phyloP scores from a whole-genome alignment of 208 protist genomes.

The Trichomonas gallinae region DNA sequence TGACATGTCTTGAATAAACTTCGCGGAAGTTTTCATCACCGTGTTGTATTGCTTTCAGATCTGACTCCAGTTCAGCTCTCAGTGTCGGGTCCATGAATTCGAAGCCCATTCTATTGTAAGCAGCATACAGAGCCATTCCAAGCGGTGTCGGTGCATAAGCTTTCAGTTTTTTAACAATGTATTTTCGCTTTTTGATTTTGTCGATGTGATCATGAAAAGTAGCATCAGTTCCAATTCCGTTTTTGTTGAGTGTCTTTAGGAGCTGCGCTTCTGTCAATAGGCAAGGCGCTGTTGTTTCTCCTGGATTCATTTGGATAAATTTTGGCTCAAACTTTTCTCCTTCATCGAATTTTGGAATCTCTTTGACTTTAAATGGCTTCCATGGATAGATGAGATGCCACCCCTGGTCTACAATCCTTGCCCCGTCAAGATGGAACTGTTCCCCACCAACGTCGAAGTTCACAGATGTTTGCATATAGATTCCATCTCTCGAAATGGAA shows the following conservation, averaged over 20 bases:
- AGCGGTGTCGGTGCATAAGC: conserved; percentile 70
- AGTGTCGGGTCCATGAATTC: conserved; percentile 14
- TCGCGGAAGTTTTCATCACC: neutral
- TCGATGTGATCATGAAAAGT: conserved; percentile 94
- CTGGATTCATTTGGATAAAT: conserved; percentile 56
- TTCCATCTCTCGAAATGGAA: conserved; percentile 65
- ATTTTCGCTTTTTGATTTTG: conserved; percentile 63
- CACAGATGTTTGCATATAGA: conserved; percentile 44
- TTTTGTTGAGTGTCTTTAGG: conserved; percentile 79
- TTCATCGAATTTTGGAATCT: conserved; percentile 67
- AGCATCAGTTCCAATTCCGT: conserved; percentile 94
- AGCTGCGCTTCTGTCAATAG: conserved; percentile 88
- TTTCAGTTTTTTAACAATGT: conserved; percentile 25
- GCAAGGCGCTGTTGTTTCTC: conserved; percentile 51
- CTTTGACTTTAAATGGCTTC: conserved; percentile 59
- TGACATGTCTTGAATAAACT: neutral
- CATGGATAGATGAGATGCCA: conserved; percentile 78
- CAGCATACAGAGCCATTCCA: conserved; percentile 75
- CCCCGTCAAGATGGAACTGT: conserved; percentile 39
- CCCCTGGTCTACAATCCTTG: conserved; percentile 51
- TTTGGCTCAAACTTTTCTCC: conserved; percentile 68
- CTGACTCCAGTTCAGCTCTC: neutral
- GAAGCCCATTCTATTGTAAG: conserved; percentile 78
- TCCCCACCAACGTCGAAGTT: conserved; percentile 46
- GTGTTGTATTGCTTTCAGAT: neutral